Conservation (phyloP, 1,284 basidiomycete genomes). For the Moniliophthora roreri region DNA sequence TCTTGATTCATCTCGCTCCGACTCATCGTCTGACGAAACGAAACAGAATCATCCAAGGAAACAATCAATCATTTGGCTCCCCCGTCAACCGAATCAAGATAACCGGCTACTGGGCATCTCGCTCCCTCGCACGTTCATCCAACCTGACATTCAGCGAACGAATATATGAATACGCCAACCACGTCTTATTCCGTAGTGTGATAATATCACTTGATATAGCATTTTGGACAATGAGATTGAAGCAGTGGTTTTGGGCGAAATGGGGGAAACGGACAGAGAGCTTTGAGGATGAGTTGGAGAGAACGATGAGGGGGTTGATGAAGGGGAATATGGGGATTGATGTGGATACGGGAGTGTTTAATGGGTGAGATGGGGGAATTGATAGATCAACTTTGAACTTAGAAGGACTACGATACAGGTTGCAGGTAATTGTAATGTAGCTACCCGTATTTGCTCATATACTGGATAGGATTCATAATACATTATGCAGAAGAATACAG, state of each 20-base stretch:
- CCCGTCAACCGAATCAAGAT: slow-evolving; percentile 88
- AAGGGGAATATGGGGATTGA: slow-evolving; percentile 63
- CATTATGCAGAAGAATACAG: no score
- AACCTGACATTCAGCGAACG: slow-evolving; percentile 40
- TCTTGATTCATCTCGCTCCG: no score
- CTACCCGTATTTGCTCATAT: no score
- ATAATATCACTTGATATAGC: slow-evolving; percentile 57
- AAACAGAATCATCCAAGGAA: slow-evolving; percentile 70
- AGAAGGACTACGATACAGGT: no score
- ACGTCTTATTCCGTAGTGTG: slow-evolving; percentile 52
- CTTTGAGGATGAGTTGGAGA: slow-evolving; percentile 71
- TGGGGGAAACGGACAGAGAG: slow-evolving; percentile 24
- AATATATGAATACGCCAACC: slow-evolving; percentile 46
- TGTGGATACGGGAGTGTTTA: slow-evolving; percentile 40
- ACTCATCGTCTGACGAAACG: no score
- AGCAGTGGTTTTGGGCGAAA: slow-evolving; percentile 43
- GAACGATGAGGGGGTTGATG: slow-evolving; percentile 55
- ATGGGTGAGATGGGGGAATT: no score
- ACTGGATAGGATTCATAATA: no score
- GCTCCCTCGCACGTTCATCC: slow-evolving; percentile 50
- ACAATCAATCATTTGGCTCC: slow-evolving; percentile 78
- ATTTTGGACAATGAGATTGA: slow-evolving; percentile 54
- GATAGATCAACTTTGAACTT: no score
- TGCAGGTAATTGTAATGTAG: no score
- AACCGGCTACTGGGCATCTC: slow-evolving; percentile 71